Evolutionary conservation across 192 early-diverging fungal species (phyloP).

Genomic region (Paraglomus brasilianum): DNA sequence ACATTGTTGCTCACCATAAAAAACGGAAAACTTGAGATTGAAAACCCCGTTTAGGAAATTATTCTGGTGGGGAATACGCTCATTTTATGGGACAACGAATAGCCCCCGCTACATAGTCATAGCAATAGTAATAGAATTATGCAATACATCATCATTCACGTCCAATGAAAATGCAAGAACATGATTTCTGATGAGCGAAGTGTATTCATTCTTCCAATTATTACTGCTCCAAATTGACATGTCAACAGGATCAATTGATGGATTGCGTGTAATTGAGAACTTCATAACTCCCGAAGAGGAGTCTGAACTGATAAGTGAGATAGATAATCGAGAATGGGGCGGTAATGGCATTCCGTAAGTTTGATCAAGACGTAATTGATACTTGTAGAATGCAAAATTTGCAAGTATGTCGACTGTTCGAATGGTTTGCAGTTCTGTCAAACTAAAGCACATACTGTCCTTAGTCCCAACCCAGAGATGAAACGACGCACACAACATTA

Average conservation of each 20-base stretch:
- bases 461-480: constrained; percentile 65
- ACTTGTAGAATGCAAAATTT: background rate
- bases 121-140: no score
- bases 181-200: no score
- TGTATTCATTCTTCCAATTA: no score
- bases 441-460: background rate
- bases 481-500: constrained; percentile 69
- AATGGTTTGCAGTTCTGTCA: background rate
- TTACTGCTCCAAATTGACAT: background rate
- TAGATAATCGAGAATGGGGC: constrained; percentile 51
- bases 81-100: no score
- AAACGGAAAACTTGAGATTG: no score
- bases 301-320: constrained; percentile 34
- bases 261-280: constrained; percentile 45
- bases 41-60: no score
- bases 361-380: background rate
- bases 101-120: no score
- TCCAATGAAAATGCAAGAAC: no score
- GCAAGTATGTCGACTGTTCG: background rate
- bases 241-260: constrained; percentile 25
- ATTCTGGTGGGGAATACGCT: no score
- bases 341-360: constrained; percentile 51
- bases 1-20: no score
- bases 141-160: no score
- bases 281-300: constrained; percentile 55